Conservation (phyloP, 176 grass and related monocot genomes). For the Eleusine indica region DNA sequence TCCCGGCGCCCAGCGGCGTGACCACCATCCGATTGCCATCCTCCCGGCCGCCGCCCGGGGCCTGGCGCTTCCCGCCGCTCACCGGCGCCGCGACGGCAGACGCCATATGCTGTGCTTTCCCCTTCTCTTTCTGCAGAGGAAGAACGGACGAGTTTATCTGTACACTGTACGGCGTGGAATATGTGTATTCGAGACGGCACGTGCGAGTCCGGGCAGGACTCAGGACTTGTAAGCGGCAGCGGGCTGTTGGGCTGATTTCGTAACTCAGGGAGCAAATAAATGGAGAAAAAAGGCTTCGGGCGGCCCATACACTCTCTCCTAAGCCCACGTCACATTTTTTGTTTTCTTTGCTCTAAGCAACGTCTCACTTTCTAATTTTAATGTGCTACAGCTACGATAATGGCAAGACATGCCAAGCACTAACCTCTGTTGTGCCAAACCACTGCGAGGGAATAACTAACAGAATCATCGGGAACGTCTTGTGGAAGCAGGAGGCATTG, state of each 20-base stretch:
- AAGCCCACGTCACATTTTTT: too few species aligned
- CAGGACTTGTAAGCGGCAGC: too few species aligned
- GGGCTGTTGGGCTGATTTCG: too few species aligned
- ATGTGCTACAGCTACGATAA: too few species aligned
- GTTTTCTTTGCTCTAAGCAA: too few species aligned
- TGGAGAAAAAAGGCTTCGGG: background rate
- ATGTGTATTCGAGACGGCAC: too few species aligned
- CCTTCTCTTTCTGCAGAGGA: background rate
- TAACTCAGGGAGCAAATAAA: too few species aligned
- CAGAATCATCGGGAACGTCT: background rate
- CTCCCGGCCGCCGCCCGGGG: constrained; percentile 32
- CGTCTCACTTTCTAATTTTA: too few species aligned
- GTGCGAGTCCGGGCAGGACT: too few species aligned
- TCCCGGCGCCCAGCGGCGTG: constrained; percentile 82
- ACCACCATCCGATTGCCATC: constrained; percentile 75
- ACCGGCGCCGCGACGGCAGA: constrained; percentile 19
- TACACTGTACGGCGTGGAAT: too few species aligned
- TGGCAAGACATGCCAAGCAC: background rate
- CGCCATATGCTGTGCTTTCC: constrained; percentile 3
- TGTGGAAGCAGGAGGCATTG: background rate
- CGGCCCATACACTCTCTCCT: background rate
- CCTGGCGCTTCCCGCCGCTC: constrained; percentile 37
- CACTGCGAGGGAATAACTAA: too few species aligned
- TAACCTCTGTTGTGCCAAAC: background rate
- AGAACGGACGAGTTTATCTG: background rate